phyloP scores from a whole-genome alignment of 2,329 filamentous ascomycete species.

The Mollisiaceae sp. region DNA sequence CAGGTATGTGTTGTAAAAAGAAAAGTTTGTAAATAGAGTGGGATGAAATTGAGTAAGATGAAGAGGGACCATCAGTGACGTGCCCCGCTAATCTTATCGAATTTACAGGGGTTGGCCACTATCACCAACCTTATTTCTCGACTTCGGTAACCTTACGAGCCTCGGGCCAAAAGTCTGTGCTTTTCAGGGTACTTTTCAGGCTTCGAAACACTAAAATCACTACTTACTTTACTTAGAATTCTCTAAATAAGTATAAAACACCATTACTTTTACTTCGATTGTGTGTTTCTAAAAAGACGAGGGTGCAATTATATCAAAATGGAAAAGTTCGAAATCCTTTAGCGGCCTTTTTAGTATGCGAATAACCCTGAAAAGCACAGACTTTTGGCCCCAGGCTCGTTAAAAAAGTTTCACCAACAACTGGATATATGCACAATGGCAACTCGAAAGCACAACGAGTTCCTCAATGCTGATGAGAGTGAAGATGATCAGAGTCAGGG shows the following conservation, averaged over 20 bases:
- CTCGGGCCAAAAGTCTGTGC: no score
- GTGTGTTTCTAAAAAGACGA: no score
- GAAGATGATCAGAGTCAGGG: conserved; percentile 55
- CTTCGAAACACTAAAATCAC: no score
- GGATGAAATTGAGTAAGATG: conserved; percentile 19
- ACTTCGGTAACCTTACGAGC: conserved; percentile 9
- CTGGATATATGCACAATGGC: conserved; percentile 55
- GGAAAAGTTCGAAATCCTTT: no score
- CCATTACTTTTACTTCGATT: no score
- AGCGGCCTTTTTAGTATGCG: no score
- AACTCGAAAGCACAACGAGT: conserved; percentile 73
- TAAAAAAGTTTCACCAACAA: conserved; percentile 26
- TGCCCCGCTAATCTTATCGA: conserved; percentile 17
- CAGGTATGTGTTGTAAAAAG: conserved; percentile 7
- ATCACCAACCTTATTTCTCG: conserved; percentile 24
- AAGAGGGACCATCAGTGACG: conserved; percentile 9
- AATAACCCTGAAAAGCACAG: no score
- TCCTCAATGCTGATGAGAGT: conserved; percentile 65
- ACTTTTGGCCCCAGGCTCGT: no score
- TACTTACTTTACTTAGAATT: no score
- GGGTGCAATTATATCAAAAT: no score
- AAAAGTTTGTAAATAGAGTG: conserved; percentile 22
- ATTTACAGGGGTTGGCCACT: conserved; percentile 20
- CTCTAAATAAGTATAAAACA: no score
- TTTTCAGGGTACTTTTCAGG: no score